Evolutionary conservation across 179 eudicot genomes (phyloP), one percentile per base, ranked within the genome.

Genomic region (Camellia oleifera): DNA sequence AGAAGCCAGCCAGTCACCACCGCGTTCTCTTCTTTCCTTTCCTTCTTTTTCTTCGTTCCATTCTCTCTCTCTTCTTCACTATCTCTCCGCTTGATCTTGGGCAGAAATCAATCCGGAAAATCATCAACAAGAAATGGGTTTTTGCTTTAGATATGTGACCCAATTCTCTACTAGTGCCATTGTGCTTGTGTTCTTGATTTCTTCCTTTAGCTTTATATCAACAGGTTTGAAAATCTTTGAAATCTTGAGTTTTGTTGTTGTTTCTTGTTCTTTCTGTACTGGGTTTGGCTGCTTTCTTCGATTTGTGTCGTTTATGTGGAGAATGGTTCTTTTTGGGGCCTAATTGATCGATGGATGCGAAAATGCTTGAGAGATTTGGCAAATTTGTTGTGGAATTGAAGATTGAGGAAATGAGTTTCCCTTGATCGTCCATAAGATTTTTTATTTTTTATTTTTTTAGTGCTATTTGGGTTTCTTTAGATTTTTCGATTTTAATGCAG

Each of bases 121-220:
- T 77, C 75, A 15, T 5, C n/a, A 11, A 4, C 63, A 57, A 32
- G 72, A 62, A 78, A 88, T 88, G 91, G 85, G 61, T 4, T 77
- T 74, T 76, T 71, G 80, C 79, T 86, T 79, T 74, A 83, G 80
- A 88, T 86, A 82, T 23, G 44, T 79, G 32, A 14, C 77, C 62
- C 72, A 78, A 76, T 48, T 79, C 70, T 6, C 85, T 62, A 20
- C 85, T 64, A 68, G 54, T 32, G 2, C 80, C 84, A 72, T 78
- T 67, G 42, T 83, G 32, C 74, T 85, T 12, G 69, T 78, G 14
- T 68, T 85, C 80, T 82, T 87, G 77, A 80, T 88, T n/a, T 85
- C 86, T 65, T 78, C 82, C 79, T 83, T 80, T 81, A 76, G 78
- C 81, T 86, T 87, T 46, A 79, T 76, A 76, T 78, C 88, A 58